These are phyloP conservation scores for Penicillium egyptiacum DNA, from an alignment of 495 filamentous ascomycete species.

Conservation along the genomic window DNA sequence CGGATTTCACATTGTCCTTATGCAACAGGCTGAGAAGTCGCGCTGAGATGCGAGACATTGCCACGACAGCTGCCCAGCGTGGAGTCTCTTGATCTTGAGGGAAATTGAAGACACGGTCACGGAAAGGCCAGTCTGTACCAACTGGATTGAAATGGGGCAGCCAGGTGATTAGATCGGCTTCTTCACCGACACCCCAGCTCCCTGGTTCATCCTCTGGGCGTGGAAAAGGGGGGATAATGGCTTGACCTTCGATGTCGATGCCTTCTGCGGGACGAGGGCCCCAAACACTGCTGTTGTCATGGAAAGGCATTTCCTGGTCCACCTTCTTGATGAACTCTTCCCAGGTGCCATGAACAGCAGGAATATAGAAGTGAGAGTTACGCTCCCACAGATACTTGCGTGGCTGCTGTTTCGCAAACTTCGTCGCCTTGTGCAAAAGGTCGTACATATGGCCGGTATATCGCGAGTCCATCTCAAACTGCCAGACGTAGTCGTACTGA, in stretches of 20 bases:
- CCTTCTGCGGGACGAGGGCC: conserved; percentile 53
- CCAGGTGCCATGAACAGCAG: conserved; percentile 53
- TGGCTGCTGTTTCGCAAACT: conserved; percentile 61
- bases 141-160: conserved; percentile 65
- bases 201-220: conserved; percentile 56
- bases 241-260: conserved; percentile 31
- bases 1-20: conserved; percentile 37
- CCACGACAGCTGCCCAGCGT: conserved; percentile 62
- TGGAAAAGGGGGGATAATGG: conserved; percentile 54
- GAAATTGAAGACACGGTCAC: conserved; percentile 53
- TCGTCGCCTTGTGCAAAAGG: conserved; percentile 50
- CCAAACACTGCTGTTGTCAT: conserved; percentile 47
- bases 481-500: conserved; percentile 71
- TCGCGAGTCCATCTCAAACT: conserved; percentile 69
- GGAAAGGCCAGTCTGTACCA: conserved; percentile 58
- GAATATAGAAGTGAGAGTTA: conserved; percentile 68
- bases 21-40: conserved; percentile 65
- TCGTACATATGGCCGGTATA: conserved; percentile 67
- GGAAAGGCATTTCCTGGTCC: conserved; percentile 4
- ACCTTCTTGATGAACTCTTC: conserved; percentile 15
- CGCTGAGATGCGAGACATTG: conserved; percentile 59
- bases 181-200: conserved; percentile 68
- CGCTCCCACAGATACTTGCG: conserved; percentile 69
- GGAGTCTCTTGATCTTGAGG: conserved; percentile 51
- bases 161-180: conserved; percentile 71